phyloP scores from a whole-genome alignment of 2,329 filamentous ascomycete genomes.

The Pyricularia pennisetigena region DNA sequence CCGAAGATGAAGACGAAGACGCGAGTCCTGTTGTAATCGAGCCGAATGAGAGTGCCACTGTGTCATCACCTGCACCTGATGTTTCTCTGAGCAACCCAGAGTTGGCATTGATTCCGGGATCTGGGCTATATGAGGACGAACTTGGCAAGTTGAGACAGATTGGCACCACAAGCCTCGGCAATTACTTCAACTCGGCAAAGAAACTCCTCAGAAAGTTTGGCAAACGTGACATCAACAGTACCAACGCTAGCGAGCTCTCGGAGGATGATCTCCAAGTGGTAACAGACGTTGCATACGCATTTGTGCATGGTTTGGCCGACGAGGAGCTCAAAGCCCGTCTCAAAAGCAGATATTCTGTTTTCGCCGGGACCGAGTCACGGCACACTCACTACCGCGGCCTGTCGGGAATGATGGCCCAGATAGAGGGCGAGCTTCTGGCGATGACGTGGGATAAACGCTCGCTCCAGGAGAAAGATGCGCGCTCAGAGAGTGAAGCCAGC shows the following conservation, averaged over 20 bases:
- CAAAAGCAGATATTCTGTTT: conserved; percentile 10
- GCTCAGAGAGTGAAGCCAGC: conserved; percentile 24
- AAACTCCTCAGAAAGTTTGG: conserved; percentile 36
- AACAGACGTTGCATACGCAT: conserved; percentile 40
- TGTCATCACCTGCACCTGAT: background rate
- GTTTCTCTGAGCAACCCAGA: conserved; percentile 3
- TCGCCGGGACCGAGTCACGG: background rate
- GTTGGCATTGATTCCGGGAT: background rate
- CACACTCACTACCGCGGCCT: conserved; percentile 30
- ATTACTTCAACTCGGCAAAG: conserved; percentile 39
- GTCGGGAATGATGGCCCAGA: conserved; percentile 39
- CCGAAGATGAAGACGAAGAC: background rate
- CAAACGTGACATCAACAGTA: conserved; percentile 38
- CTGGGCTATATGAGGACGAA: conserved; percentile 7
- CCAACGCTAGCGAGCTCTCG: conserved; percentile 32
- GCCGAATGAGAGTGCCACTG: background rate
- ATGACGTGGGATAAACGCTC: conserved; percentile 32
- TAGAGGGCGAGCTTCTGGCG: conserved; percentile 45
- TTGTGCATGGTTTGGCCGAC: conserved; percentile 43
- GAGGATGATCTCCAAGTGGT: conserved; percentile 36
- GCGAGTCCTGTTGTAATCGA: background rate
- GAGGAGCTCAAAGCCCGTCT: conserved; percentile 33
- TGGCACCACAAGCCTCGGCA: conserved; percentile 27
- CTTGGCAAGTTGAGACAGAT: conserved; percentile 27
- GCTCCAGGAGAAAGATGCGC: conserved; percentile 23